These are phyloP conservation scores for Scleroderma bovista DNA, from an alignment of 768 basidiomycete genomes.

Conservation along the genomic window DNA sequence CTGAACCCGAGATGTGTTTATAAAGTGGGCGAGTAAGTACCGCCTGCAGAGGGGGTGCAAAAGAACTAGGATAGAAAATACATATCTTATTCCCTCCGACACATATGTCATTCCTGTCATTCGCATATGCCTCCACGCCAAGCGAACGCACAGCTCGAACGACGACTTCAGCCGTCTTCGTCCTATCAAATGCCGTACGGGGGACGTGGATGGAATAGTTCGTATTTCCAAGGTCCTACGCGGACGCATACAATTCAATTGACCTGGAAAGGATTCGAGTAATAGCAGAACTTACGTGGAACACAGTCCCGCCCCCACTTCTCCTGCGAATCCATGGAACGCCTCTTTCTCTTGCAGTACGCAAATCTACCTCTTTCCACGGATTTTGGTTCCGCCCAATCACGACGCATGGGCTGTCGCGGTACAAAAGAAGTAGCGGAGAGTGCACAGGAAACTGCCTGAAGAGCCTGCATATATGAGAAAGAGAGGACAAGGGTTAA, in stretches of 20 bases:
- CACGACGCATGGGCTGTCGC: constrained; percentile 83
- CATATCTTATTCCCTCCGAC: constrained; percentile 86
- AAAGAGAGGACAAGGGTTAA: not conserved
- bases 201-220: constrained; percentile 95
- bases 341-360: constrained; percentile 41
- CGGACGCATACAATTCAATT: not conserved
- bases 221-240: constrained; percentile 91
- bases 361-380: constrained; percentile 93
- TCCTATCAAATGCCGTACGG: constrained; percentile 72
- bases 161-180: constrained; percentile 71
- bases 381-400: constrained; percentile 97
- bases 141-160: constrained; percentile 70
- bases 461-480: constrained; percentile 55
- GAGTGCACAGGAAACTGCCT: constrained; percentile 60
- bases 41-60: too few species aligned
- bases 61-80: constrained; percentile 16
- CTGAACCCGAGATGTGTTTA: constrained; percentile 88
- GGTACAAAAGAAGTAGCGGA: constrained; percentile 82
- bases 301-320: constrained; percentile 95
- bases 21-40: constrained; percentile 3
- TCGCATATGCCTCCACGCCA: constrained; percentile 72
- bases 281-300: constrained; percentile 63
- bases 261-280: not conserved
- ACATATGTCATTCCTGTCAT: constrained; percentile 90
- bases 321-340: constrained; percentile 79